Base-by-base conservation (phyloP, 1,139 yeast species). In the Magnusiomyces suaveolens region DNA sequence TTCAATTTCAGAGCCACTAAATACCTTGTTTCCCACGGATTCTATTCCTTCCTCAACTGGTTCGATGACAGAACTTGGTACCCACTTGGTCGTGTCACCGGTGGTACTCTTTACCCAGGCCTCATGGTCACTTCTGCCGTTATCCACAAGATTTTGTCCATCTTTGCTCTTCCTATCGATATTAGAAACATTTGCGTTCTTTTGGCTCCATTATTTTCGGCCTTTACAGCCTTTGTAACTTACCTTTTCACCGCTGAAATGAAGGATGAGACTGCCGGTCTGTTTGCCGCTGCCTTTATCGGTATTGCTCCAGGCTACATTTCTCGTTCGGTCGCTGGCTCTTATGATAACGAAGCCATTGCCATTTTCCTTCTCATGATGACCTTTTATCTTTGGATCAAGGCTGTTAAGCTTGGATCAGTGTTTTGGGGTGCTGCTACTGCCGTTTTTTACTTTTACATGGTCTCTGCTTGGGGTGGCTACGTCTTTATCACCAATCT, bases 401-500 rank as follows among this genome's bases (percentile, higher is more conserved):
- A 88, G 72, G 84, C 96, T 18, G 79, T 88, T 72, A 92, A 90
- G 71, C 74, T 85, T 51, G 99, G 99, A 36, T 87, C 96, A 1
- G 84, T 89, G 20, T 78, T 87, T 62, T 87, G 84, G 76, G 95
- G 90, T 21, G 78, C 94, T 3, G 73, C 85, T 63, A 83, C 97
- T 39, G 95, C 98, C 1, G 70, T 88, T 50, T 85, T 84, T 64
- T 94, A 94, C 75, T 94, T 94, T 71, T 94, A 94, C 77, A 94
- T 94, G 99, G 99, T 94, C 53, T 84, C 96, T 53, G 98, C 99
- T n/a, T 94, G 99, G 99, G 98, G 98, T 76, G 99, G 99, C 24
- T 94, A 94, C 68, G 99, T 92, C 52, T 94, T 94, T 75, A 94
- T 94, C 72, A 94, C 98, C 59, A 94, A 94, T 73, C 82, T 94